These are phyloP conservation scores for Seiridium unicorne DNA, from an alignment of 2,329 filamentous ascomycete genomes.

Conservation along the genomic window DNA sequence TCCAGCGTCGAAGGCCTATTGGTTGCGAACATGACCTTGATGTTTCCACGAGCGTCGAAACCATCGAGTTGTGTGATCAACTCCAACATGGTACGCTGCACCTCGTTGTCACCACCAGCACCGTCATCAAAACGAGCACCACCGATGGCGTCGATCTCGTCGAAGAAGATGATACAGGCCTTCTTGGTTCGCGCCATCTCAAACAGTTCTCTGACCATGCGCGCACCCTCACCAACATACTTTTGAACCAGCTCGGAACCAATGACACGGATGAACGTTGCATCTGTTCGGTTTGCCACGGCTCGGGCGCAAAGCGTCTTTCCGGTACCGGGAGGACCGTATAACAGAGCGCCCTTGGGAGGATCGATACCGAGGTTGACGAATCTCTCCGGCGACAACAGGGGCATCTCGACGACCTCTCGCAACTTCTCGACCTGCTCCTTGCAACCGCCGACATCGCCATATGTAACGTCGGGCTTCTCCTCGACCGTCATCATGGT, in stretches of 20 bases:
- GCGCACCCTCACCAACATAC: conserved; percentile 95
- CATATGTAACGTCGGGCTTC: conserved; percentile 98
- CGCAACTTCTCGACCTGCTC: conserved; percentile 99
- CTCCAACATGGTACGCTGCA: conserved; percentile 97
- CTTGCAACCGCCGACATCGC: conserved; percentile 98
- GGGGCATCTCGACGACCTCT: conserved; percentile 97
- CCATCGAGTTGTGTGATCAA: conserved; percentile 95
- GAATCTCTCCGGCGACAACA: conserved; percentile 94
- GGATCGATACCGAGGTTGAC: conserved; percentile 99
- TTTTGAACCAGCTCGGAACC: conserved; percentile 98
- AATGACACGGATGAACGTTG: conserved; percentile 98
- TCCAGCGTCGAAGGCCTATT: conserved; percentile 95
- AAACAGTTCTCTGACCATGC: conserved; percentile 98
- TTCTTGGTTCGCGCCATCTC: conserved; percentile 99
- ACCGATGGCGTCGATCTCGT: conserved; percentile 95
- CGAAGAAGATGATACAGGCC: conserved; percentile 99
- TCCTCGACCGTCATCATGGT: conserved; percentile 99
- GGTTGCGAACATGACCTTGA: conserved; percentile 99
- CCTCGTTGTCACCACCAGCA: conserved; percentile 94
- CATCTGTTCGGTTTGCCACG: conserved; percentile 96
- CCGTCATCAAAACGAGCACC: conserved; percentile 96
- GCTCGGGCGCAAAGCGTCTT: conserved; percentile 98
- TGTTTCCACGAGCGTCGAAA: conserved; percentile 94
- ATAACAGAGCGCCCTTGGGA: conserved; percentile 93
- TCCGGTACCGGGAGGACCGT: conserved; percentile 96